Base-by-base conservation (phyloP, 805 yeast genomes). In the Candida pseudoglaebosa region DNA sequence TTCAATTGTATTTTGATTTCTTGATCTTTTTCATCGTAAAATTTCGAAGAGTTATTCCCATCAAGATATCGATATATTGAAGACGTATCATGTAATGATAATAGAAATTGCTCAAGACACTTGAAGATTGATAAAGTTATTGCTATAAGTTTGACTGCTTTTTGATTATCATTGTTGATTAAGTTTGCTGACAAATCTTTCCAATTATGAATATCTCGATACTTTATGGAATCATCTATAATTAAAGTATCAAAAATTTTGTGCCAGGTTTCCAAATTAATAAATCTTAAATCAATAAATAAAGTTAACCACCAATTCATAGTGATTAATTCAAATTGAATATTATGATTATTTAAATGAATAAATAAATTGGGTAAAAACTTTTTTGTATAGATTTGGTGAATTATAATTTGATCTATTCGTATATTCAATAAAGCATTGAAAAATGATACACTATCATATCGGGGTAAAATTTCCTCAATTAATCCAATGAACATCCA, bases 241-340 rank as follows among this genome's bases (percentile, higher is more conserved):
- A 64, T 45, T 34, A 78, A 49, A 14, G 67, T 61, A 49, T 78
- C 83, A 67, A 80, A 71, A 6, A 77, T 53, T 34, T 73, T 61
- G 52, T 75, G 71, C 57, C 79, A 66, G 2, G 71, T 61, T 22
- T 77, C 80, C 1, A 73, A 60, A 1, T 75, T 71, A n/a, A 75
- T 50, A 24, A 75, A 63, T 33, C 67, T 50, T 17, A 41, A 31
- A 28, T 63, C 80, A 0, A 77, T 70, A 50, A 76, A 78, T 21
- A 78, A 53, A 7, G 78, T 65, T 12, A 77, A 59, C 62, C 79
- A 76, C 83, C 83, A 77, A 42, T 74, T 73, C 48, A 75, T 65
- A 9, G 79, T 67, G 17, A 77, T 65, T 13, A 74, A 64, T 32
- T 73, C 78, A 2, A 73, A 46, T 36, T 76, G 76, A 24, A 78